Evolutionary conservation across 2,329 filamentous ascomycete genomes (phyloP).

Genomic region (Ophiocordyceps robertsii): DNA sequence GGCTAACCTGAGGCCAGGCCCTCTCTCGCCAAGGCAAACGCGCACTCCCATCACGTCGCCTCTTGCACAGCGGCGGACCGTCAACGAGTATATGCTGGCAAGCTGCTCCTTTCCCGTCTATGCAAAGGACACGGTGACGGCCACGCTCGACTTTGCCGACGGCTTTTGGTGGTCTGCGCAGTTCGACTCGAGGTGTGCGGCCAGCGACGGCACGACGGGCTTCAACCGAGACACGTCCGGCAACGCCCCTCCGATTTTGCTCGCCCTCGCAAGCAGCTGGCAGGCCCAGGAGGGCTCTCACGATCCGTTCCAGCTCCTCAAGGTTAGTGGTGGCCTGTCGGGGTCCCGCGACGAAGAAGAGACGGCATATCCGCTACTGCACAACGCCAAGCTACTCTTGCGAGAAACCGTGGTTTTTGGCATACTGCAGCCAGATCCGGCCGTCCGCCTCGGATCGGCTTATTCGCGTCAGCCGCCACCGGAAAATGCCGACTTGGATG

Average conservation of each 20-base stretch:
- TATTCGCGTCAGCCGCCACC: slow-evolving; percentile 9
- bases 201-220: slow-evolving; percentile 6
- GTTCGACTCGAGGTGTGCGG: slow-evolving; percentile 18
- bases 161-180: slow-evolving; percentile 46
- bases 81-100: slow-evolving; percentile 38
- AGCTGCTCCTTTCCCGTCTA: slow-evolving; percentile 28
- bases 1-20: slow-evolving; percentile 16
- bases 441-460: slow-evolving; percentile 20
- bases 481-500: slow-evolving; percentile 32
- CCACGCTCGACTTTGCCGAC: slow-evolving; percentile 38
- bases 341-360: slow-evolving; percentile 33
- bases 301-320: slow-evolving; percentile 38
- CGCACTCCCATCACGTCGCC: slow-evolving; percentile 38
- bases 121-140: slow-evolving; percentile 26
- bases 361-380: slow-evolving; percentile 33
- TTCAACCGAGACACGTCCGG: slow-evolving; percentile 19
- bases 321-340: slow-evolving; percentile 35
- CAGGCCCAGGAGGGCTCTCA: slow-evolving; percentile 34
- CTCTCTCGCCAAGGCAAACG: slow-evolving; percentile 32
- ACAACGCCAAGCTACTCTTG: slow-evolving; percentile 40
- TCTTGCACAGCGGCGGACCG: slow-evolving; percentile 30
- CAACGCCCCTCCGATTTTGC: slow-evolving; percentile 33
- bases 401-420: slow-evolving; percentile 42
- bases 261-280: slow-evolving; percentile 36
- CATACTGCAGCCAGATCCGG: slow-evolving; percentile 32